phyloP scores from a whole-genome alignment of 768 basidiomycete species.

The Termitomyces titanicus region DNA sequence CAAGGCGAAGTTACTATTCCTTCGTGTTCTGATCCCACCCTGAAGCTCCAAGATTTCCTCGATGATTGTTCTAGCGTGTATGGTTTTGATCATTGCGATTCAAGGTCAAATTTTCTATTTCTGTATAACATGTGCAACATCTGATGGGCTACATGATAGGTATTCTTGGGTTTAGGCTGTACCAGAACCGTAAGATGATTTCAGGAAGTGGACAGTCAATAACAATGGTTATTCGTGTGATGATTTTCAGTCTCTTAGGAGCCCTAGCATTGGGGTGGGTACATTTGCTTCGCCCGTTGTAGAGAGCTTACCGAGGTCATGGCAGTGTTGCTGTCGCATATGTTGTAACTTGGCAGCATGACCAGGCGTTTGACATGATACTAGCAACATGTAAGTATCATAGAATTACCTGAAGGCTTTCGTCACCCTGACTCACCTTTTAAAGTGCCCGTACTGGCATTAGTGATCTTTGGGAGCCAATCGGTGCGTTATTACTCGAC shows the following conservation, averaged over 20 bases:
- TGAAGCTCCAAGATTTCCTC: conserved; percentile 24
- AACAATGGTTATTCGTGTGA: conserved; percentile 25
- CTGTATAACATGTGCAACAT: neutral
- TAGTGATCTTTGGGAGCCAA: conserved; percentile 23
- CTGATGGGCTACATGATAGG: conserved; percentile 6
- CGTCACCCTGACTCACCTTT: neutral
- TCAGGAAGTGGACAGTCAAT: conserved; percentile 12
- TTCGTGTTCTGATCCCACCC: neutral
- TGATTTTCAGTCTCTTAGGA: conserved; percentile 26
- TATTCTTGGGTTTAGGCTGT: conserved; percentile 21
- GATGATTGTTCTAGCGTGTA: conserved; percentile 18
- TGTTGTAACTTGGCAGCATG: conserved; percentile 17
- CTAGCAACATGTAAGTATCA: conserved; percentile 17
- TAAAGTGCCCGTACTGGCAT: conserved; percentile 21
- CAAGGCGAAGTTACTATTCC: neutral
- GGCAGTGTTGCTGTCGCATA: conserved; percentile 20
- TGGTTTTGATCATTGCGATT: conserved; percentile 17
- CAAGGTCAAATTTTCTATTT: conserved; percentile 14
- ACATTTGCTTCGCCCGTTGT: neutral
- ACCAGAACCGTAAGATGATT: conserved; percentile 17
- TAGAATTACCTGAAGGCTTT: neutral
- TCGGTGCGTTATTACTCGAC: conserved; percentile 9
- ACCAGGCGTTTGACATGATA: conserved; percentile 21
- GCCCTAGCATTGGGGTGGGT: conserved; percentile 23
- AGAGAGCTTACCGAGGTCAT: neutral